Base-by-base conservation (phyloP, 768 basidiomycete genomes). In the Pisolithus albus region DNA sequence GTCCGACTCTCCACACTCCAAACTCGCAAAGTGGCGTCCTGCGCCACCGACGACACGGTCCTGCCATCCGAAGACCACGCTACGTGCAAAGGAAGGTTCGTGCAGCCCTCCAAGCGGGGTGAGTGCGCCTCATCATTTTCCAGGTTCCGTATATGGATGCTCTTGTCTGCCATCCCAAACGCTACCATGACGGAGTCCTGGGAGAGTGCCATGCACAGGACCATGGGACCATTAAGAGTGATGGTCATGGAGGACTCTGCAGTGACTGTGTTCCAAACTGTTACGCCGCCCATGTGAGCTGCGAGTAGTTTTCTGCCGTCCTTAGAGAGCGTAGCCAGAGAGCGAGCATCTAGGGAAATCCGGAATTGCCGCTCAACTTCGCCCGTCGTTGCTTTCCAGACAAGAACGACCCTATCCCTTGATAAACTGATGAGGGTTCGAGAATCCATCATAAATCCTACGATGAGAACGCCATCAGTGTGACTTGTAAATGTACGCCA, bases 131-230 rank as follows among this genome's bases (percentile, higher is more conserved):
- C 32, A 18, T 46, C 36, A 1, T 38, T 30, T 1, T 47, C 34
- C 1, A 46, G 34, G 21, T 50, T 37, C 60, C 60, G 60, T 15
- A 55, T 34, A 4, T 49, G 48, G 5, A 61, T 18, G n/a, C 52
- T 49, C 4, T 51, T n/a, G 42, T 62, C 59, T 4, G 38, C 37
- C n/a, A 50, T 42, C 1, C 61, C 59, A 24, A 58, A 56, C 6
- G 48, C 50, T 0, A 58, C 42, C 11, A 32, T 40, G 28, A 24
- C 39, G 7, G 37, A 49, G 39, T 56, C 46, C 1, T 19, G 52
- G 15, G 56, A 51, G 46, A 53, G 56, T 6, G 26, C 55, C 16
- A 38, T 52, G 24, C 46, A 50, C 16, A 52, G n/a, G 13, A 46
- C 21, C 44, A 46, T 46, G 7, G 51, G 44, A 4, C 32, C 30